These are phyloP conservation scores for Lachnellula suecica DNA, from an alignment of 2,329 filamentous ascomycete genomes.

Conservation along the genomic window DNA sequence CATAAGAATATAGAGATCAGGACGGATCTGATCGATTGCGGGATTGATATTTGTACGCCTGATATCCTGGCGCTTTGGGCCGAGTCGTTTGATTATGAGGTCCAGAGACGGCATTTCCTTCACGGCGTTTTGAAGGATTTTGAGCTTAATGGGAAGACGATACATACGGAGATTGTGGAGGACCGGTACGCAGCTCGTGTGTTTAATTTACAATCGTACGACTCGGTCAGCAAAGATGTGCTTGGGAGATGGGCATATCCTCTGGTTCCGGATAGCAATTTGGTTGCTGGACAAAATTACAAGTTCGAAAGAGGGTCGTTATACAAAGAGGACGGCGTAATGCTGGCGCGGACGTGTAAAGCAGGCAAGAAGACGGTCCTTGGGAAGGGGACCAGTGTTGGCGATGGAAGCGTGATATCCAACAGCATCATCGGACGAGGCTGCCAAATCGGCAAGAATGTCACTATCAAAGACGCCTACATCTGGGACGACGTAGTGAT, in stretches of 20 bases:
- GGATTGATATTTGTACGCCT: slow-evolving; percentile 95
- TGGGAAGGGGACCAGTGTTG: slow-evolving; percentile 74
- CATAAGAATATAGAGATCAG: slow-evolving; percentile 77
- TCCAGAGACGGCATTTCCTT: slow-evolving; percentile 83
- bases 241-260: slow-evolving; percentile 85
- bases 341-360: slow-evolving; percentile 69
- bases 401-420: slow-evolving; percentile 65
- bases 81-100: slow-evolving; percentile 95
- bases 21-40: slow-evolving; percentile 86
- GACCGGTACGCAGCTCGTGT: slow-evolving; percentile 86
- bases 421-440: slow-evolving; percentile 81
- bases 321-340: slow-evolving; percentile 77
- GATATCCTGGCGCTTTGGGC: slow-evolving; percentile 95
- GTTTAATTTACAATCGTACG: slow-evolving; percentile 84
- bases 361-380: slow-evolving; percentile 71
- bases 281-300: slow-evolving; percentile 76
- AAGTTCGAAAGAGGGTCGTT: slow-evolving; percentile 66
- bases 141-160: slow-evolving; percentile 95
- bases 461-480: slow-evolving; percentile 74
- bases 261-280: slow-evolving; percentile 84
- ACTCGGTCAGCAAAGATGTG: slow-evolving; percentile 85
- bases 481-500: slow-evolving; percentile 85
- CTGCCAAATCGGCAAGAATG: slow-evolving; percentile 85
- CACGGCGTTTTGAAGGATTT: slow-evolving; percentile 94
- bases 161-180: slow-evolving; percentile 83